These are phyloP conservation scores for Chenopodium berlandieri DNA, from an alignment of 148 eudicot genomes.

Conservation along the genomic window DNA sequence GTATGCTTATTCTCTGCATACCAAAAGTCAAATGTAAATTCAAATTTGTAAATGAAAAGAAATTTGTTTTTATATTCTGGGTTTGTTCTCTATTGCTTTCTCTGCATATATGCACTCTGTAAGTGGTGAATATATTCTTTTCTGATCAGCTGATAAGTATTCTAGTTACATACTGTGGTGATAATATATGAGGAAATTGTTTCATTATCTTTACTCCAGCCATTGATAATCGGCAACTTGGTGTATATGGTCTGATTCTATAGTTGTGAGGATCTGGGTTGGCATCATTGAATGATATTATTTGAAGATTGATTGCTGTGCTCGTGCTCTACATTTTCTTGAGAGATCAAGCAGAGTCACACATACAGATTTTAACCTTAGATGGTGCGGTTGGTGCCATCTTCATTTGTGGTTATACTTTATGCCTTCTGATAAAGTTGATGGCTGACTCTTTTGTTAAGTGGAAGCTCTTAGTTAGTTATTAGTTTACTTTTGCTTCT, in stretches of 20 bases:
- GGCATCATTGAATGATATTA: background rate
- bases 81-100: conserved; percentile 10
- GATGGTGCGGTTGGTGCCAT: no score
- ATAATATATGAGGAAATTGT: background rate
- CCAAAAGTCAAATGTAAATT: conserved; percentile 8
- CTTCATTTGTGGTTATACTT: background rate
- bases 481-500: background rate
- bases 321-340: background rate
- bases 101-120: background rate
- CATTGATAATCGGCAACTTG: background rate
- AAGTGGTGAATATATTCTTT: conserved; percentile 19
- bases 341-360: background rate
- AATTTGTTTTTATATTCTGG: background rate
- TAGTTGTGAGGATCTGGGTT: background rate
- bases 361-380: background rate
- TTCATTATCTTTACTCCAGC: background rate
- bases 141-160: conserved; percentile 3
- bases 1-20: conserved; percentile 12
- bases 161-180: background rate
- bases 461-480: background rate
- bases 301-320: background rate
- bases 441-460: background rate
- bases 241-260: background rate
- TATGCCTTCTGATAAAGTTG: background rate
- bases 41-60: background rate